Conservation (phyloP, 306 rosid genomes). For the Lathyrus tuberosus region DNA sequence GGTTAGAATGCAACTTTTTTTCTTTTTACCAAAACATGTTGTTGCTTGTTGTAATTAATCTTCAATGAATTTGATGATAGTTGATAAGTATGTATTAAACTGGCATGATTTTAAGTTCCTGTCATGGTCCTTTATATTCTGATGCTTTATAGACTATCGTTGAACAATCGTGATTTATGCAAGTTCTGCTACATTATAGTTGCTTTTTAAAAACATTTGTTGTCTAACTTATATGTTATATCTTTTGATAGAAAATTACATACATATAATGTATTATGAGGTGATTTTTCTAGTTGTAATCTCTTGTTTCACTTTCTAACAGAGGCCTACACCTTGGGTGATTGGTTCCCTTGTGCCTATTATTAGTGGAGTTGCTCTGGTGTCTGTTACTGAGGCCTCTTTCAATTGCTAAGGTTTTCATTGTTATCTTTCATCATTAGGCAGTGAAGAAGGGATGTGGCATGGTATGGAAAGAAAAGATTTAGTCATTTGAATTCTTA, state of each 20-base stretch:
- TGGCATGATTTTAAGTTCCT: no score
- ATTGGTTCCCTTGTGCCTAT: conserved; percentile 84
- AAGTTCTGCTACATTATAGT: not conserved
- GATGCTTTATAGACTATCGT: no score
- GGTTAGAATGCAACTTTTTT: conserved; percentile 49
- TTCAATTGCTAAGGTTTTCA: conserved; percentile 76
- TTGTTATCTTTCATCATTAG: conserved; percentile 14
- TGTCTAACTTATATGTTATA: not conserved
- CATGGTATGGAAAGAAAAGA: not conserved
- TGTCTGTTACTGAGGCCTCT: conserved; percentile 84
- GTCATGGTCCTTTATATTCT: not conserved
- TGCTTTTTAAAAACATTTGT: not conserved
- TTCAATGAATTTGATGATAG: not conserved
- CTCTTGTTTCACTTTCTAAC: no score
- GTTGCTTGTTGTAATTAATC: no score
- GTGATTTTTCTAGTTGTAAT: no score
- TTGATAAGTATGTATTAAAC: conserved; percentile 20
- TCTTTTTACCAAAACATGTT: not conserved
- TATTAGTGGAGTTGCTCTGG: conserved; percentile 90
- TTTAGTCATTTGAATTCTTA: conserved; percentile 32
- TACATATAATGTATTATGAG: no score
- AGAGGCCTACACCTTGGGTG: conserved; percentile 86
- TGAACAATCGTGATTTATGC: not conserved
- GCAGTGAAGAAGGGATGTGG: not conserved
- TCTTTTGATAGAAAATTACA: no score